phyloP scores from a whole-genome alignment of 331 rosid species.

The Quercus tomentella region DNA sequence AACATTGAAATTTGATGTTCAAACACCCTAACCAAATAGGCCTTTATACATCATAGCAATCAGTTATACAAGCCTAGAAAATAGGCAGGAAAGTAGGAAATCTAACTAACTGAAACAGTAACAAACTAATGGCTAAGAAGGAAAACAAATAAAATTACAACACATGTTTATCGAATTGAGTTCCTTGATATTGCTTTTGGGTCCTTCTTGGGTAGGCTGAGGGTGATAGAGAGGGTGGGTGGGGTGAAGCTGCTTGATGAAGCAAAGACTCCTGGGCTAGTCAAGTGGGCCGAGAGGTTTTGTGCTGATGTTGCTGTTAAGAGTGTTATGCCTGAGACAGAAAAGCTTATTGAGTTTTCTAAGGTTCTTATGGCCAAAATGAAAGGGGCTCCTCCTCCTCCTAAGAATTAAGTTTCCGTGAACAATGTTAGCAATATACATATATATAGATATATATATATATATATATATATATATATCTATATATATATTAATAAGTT shows the following conservation, averaged over 20 bases:
- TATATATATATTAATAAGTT: too few species aligned
- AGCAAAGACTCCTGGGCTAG: slow-evolving; percentile 33
- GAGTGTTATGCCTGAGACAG: slow-evolving; percentile 44
- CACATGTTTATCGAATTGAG: slow-evolving; percentile 6
- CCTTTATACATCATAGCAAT: too few species aligned
- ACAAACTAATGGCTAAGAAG: too few species aligned
- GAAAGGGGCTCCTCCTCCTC: slow-evolving; percentile 20
- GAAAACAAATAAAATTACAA: too few species aligned
- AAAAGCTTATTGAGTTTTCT: slow-evolving; percentile 35
- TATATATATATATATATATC: too few species aligned
- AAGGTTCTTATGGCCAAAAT: background rate
- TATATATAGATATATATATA: too few species aligned
- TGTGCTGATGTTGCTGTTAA: slow-evolving; percentile 39
- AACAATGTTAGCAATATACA: background rate
- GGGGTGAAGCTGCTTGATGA: slow-evolving; percentile 42
- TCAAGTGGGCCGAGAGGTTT: slow-evolving; percentile 51
- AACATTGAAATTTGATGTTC: too few species aligned
- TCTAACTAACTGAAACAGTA: too few species aligned
- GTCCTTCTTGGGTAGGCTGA: slow-evolving; percentile 17
- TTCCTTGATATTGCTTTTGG: slow-evolving; percentile 34
- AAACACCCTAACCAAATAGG: too few species aligned
- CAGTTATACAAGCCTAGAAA: too few species aligned
- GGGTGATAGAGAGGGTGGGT: slow-evolving; percentile 19
- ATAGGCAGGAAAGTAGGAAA: too few species aligned
- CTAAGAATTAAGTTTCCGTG: background rate